A percentile compares a stretch with the other conserved stretches of the same genome.
Conservation (phyloP, 371 early-diverging fungal species). For the Mucor ambiguus region DNA sequence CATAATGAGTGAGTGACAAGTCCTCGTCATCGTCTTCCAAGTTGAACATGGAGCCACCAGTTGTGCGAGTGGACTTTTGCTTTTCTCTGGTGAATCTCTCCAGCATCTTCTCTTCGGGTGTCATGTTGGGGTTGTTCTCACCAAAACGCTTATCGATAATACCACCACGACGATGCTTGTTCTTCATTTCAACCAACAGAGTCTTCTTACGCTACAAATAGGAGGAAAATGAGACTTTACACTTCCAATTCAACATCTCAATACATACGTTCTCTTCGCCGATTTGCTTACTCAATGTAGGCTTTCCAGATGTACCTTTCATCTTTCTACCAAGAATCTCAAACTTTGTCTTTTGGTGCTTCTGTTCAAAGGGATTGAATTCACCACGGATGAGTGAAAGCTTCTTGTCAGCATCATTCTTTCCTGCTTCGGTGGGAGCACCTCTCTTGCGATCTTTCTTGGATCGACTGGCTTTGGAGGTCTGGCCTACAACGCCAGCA, state of each 20-base stretch:
- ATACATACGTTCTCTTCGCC: conserved; percentile 77
- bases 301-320: conserved; percentile 83
- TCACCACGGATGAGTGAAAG: conserved; percentile 57
- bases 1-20: conserved; percentile 83
- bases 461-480: conserved; percentile 58
- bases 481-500: conserved; percentile 81
- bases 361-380: conserved; percentile 91
- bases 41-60: conserved; percentile 66
- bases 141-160: conserved; percentile 95
- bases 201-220: conserved; percentile 76
- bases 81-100: conserved; percentile 90
- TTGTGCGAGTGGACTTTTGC: conserved; percentile 46
- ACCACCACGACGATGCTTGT: conserved; percentile 70
- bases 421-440: conserved; percentile 55
- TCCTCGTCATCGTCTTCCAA: conserved; percentile 76
- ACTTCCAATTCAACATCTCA: not conserved
- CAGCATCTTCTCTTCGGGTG: conserved; percentile 95
- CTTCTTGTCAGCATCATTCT: conserved; percentile 55
- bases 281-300: conserved; percentile 77
- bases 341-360: conserved; percentile 77
- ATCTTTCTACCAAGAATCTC: conserved; percentile 87
- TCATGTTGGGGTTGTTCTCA: conserved; percentile 85
- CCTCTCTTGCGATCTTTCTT: conserved; percentile 70
- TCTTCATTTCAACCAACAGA: conserved; percentile 74
- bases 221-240: not conserved